Base-by-base conservation (phyloP, 2,329 filamentous ascomycete species). In the Thielaviopsis populi region DNA sequence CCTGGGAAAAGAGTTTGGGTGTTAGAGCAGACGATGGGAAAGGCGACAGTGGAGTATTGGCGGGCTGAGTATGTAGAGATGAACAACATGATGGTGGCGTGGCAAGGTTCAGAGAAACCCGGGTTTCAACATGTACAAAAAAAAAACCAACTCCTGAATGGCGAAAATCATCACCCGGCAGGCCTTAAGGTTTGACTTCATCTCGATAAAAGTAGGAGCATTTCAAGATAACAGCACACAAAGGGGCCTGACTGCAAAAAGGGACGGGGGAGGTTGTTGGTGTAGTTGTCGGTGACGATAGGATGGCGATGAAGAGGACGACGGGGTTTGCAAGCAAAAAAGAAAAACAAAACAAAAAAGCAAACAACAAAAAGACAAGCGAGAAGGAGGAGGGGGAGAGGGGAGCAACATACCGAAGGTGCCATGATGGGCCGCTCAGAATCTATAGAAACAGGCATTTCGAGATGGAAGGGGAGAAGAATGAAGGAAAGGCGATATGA, bases 361-460 rank as follows among this genome's bases (percentile, higher is more conserved):
- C n/a, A n/a, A n/a, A n/a, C n/a, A n/a, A n/a, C n/a, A n/a, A n/a
- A n/a, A n/a, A n/a, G n/a, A n/a, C n/a, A n/a, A n/a, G n/a, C 30
- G n/a, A 40, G 37, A 30, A 59, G 17, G 63, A 62, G 58, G 50
- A 58, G 64, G 54, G 54, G 59, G 54, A 50, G 24, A 67, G 67
- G 58, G 59, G 60, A 67, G 66, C 67, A 67, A 81, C 81, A 63
- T 81, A 84, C 81, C 70, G 81, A 83, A 59, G 80, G 78, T 66
- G 80, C 80, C 81, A 84, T 83, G 72, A 84, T 84, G 69, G 81
- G 81, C 71, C 81, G 80, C 63, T 80, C 77, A 54, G 81, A 84
- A 64, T 84, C 81, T 65, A 83, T 70, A n/a, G 81, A 84, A 67
- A 77, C 72, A 71, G 80, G 79, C 81, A 84, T 84, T 64, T 68